Evolutionary conservation across 1,284 basidiomycete species (phyloP).

Genomic region (Heterobasidion occidentale): DNA sequence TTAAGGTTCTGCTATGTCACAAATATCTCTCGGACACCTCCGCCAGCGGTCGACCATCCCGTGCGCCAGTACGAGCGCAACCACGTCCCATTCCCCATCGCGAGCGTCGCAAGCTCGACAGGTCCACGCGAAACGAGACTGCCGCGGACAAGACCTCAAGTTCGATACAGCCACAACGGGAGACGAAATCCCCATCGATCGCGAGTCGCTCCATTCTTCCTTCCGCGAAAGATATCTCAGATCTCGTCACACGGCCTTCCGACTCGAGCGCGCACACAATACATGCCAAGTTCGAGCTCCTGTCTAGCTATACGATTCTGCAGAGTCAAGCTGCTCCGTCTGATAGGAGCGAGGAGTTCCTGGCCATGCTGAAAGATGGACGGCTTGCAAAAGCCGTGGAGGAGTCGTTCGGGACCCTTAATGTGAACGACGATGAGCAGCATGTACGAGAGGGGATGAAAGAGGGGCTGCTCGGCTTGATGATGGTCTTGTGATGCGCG

Average conservation of each 20-base stretch:
- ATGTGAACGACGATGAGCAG: neutral
- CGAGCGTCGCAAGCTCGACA: conserved; percentile 1
- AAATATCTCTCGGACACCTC: conserved; percentile 18
- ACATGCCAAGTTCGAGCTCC: conserved; percentile 11
- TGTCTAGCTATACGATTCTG: conserved; percentile 7
- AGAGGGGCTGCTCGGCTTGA: conserved; percentile 10
- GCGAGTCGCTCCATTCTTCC: neutral
- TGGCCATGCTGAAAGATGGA: conserved; percentile 24
- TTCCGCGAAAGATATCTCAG: neutral
- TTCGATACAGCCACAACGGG: neutral
- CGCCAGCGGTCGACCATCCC: neutral
- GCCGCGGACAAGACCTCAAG: neutral
- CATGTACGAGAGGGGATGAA: conserved; percentile 8
- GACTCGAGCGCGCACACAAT: conserved; percentile 18
- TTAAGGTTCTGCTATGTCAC: conserved; percentile 43
- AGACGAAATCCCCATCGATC: neutral
- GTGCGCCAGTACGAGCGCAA: conserved; percentile 7
- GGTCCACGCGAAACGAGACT: neutral
- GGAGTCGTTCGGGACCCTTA: conserved; percentile 17
- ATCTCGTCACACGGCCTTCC: conserved; percentile 8
- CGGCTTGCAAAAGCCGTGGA: conserved; percentile 25
- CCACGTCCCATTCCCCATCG: conserved; percentile 9
- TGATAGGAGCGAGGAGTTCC: conserved; percentile 27
- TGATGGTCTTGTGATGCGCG: conserved; percentile 10
- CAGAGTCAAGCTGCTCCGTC: conserved; percentile 4